These are phyloP conservation scores for Medakamo hakoo DNA, from an alignment of 139 green algal species.

Conservation along the genomic window DNA sequence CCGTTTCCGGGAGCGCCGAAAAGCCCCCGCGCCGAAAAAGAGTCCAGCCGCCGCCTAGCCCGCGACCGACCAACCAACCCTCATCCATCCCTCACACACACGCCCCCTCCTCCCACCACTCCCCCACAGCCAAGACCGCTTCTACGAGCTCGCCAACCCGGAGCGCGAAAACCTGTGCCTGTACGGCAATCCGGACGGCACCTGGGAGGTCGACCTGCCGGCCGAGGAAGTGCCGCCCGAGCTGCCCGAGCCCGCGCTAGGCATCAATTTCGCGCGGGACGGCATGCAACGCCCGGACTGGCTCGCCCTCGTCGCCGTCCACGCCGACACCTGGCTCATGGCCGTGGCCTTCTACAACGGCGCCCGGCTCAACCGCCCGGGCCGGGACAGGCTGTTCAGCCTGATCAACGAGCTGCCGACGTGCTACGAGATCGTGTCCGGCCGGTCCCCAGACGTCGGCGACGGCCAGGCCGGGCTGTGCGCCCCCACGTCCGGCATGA, in stretches of 20 bases:
- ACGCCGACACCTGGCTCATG: slow-evolving; percentile 92
- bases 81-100: not conserved
- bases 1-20: no score
- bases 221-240: slow-evolving; percentile 94
- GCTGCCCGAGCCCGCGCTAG: slow-evolving; percentile 90
- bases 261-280: slow-evolving; percentile 95
- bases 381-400: slow-evolving; percentile 63
- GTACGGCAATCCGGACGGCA: slow-evolving; percentile 69
- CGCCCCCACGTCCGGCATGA: no score
- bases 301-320: slow-evolving; percentile 89
- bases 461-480: not conserved
- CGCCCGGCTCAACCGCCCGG: slow-evolving; percentile 47
- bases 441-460: slow-evolving; percentile 12
- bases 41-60: no score
- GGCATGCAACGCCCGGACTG: slow-evolving; percentile 71
- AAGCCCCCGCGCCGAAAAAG: no score
- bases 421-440: slow-evolving; percentile 68
- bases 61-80: not conserved
- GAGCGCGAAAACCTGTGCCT: slow-evolving; percentile 95
- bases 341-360: slow-evolving; percentile 90
- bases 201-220: slow-evolving; percentile 80
- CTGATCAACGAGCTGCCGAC: slow-evolving; percentile 77
- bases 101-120: not conserved
- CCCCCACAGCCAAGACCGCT: slow-evolving; percentile 31
- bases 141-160: slow-evolving; percentile 65